Base-by-base conservation (phyloP, 2,329 filamentous ascomycete species). In the Lasiodiplodia sp. region DNA sequence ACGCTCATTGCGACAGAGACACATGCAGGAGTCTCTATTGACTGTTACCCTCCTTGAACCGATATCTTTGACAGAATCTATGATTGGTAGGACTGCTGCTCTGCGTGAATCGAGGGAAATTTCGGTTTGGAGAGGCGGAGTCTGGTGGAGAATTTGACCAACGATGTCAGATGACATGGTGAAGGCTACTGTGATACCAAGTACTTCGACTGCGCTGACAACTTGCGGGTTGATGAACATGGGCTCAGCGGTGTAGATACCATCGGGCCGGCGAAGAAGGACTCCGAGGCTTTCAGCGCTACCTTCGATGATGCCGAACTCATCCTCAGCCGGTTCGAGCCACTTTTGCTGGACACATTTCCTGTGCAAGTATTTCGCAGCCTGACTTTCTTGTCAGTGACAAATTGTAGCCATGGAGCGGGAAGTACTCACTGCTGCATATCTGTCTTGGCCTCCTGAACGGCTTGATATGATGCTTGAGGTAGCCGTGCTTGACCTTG, bases 111-210 rank as follows among this genome's bases (percentile, higher is more conserved):
- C 69, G 11, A 70, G 63, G 3, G 25, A 21, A 52, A 84, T 72
- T 70, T 83, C 81, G 0, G 73, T 78, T 64, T 82, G 81, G 31
- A 77, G 75, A 6, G 78, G 75, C 2, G 75, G 58, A 18, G 82
- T 69, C 0, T 74, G 75, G 6, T 73, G 71, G 69, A 83, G 74
- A 40, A 84, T 79, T n/a, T 79, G 78, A 21, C 79, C 76, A 23
- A 82, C 79, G 70, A 83, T 81, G 38, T 82, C 77, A 2, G 80
- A 79, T 4, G 79, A 81, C 80, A 84, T 82, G 25, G 83, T 83
- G 69, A 83, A 78, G 16, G 81, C 81, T 55, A 83, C 80, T 4
- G 76, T 74, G 23, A 81, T 74, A 68, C 82, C 82, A 49, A 84
- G 77, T 40, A 76, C 76, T 47, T 80, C 77, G 8, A 82, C 78